These are phyloP conservation scores for Eimeria maxima DNA, from an alignment of 169 alveolate species.

Conservation along the genomic window DNA sequence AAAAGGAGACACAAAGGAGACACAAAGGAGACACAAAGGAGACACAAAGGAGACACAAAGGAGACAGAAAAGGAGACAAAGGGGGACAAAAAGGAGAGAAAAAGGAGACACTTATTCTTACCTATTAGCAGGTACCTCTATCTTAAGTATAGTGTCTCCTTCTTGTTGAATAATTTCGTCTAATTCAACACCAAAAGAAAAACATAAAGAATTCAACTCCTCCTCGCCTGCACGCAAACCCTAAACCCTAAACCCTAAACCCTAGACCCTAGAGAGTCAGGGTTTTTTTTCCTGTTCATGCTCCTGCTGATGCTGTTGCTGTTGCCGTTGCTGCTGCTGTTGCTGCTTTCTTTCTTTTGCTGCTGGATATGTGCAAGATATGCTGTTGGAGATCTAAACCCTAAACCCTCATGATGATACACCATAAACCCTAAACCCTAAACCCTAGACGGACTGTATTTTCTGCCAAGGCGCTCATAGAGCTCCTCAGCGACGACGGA, in stretches of 20 bases:
- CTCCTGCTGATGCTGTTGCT: too few relatives aligned
- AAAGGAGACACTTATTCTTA: not conserved
- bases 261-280: too few relatives aligned
- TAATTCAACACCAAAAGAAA: conserved; percentile 98
- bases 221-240: conserved; percentile 33
- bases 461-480: too few relatives aligned
- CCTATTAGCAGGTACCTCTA: conserved; percentile 96
- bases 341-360: too few relatives aligned
- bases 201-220: conserved; percentile 95
- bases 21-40: not conserved
- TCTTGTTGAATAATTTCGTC: conserved; percentile 95
- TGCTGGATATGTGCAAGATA: too few relatives aligned
- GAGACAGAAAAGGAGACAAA: not conserved
- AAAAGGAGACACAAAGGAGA: not conserved
- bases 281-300: too few relatives aligned
- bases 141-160: conserved; percentile 88
- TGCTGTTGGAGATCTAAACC: too few relatives aligned
- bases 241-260: conserved; percentile 52
- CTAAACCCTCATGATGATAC: not conserved
- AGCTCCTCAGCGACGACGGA: too few relatives aligned
- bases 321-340: too few relatives aligned
- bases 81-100: not conserved
- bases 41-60: not conserved
- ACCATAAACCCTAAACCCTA: not conserved
- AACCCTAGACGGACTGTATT: too few relatives aligned